Evolutionary conservation across 352 stramenopile genomes (phyloP).

Genomic region (Pythium chondricola): DNA sequence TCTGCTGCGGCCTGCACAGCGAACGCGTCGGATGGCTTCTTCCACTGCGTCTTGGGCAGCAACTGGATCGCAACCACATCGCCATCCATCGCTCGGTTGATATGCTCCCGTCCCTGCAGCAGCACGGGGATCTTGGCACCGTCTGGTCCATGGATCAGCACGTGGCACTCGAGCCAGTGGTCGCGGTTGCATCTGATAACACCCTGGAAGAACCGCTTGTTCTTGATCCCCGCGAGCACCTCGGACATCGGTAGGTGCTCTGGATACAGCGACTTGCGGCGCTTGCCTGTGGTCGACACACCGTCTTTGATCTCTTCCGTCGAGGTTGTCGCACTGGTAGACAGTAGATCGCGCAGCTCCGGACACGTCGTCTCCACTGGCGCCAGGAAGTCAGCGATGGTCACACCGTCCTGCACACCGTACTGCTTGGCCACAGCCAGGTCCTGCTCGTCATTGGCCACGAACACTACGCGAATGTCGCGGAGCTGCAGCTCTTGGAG

Average conservation of each 20-base stretch:
- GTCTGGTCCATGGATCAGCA: slow-evolving; percentile 66
- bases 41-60: slow-evolving; percentile 79
- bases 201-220: slow-evolving; percentile 85
- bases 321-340: slow-evolving; percentile 22
- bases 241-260: slow-evolving; percentile 75
- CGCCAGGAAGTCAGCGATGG: slow-evolving; percentile 55
- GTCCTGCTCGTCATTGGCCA: slow-evolving; percentile 66
- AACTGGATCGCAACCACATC: slow-evolving; percentile 97
- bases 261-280: slow-evolving; percentile 57
- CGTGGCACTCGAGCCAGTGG: slow-evolving; percentile 76
- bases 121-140: slow-evolving; percentile 65
- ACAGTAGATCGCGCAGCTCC: slow-evolving; percentile 57
- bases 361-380: slow-evolving; percentile 35
- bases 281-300: slow-evolving; percentile 22
- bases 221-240: slow-evolving; percentile 81
- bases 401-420: slow-evolving; percentile 44
- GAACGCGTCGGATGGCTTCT: slow-evolving; percentile 68
- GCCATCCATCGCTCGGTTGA: slow-evolving; percentile 97
- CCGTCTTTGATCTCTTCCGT: slow-evolving; percentile 15
- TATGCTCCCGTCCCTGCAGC: slow-evolving; percentile 74
- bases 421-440: slow-evolving; percentile 32
- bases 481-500: slow-evolving; percentile 43
- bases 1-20: slow-evolving; percentile 34
- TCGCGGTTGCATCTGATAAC: slow-evolving; percentile 85
- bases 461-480: slow-evolving; percentile 43